Percentiles rank a stretch among this genome's conserved stretches.
Evolutionary conservation across 306 rosid species (phyloP).

Genomic region (Fragaria nilgerrensis): DNA sequence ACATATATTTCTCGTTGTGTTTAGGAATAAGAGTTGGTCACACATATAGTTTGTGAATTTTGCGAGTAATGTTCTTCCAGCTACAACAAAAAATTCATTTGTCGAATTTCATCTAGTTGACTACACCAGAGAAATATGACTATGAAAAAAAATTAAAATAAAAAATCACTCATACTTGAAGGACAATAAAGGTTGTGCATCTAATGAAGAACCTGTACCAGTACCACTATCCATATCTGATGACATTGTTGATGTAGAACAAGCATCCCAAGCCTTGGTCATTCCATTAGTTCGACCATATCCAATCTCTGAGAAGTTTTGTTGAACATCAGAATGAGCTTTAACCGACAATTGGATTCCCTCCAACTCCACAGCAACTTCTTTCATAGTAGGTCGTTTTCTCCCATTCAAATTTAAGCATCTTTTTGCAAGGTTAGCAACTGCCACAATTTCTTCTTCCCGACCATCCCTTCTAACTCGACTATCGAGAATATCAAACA

Average conservation of each 20-base stretch:
- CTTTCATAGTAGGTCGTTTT: constrained; percentile 28
- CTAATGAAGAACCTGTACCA: background rate
- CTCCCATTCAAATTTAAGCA: constrained; percentile 32
- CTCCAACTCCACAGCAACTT: constrained; percentile 14
- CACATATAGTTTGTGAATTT: no score
- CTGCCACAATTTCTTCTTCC: background rate
- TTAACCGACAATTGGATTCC: background rate
- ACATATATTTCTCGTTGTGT: background rate
- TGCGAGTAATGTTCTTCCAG: no score
- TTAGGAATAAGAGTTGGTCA: background rate
- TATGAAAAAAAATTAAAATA: no score
- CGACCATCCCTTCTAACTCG: constrained; percentile 11
- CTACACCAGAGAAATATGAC: no score
- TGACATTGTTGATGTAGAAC: background rate
- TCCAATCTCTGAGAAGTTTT: constrained; percentile 12
- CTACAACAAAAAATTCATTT: background rate
- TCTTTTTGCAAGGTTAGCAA: constrained; percentile 10
- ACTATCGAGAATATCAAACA: constrained; percentile 36
- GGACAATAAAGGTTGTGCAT: background rate
- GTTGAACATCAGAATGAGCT: background rate
- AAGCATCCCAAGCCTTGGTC: background rate
- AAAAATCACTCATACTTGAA: background rate
- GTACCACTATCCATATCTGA: background rate
- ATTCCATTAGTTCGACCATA: background rate
- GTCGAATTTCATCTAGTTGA: no score